These are phyloP conservation scores for Fonsecaea multimorphosa DNA, from an alignment of 2,329 filamentous ascomycete genomes.

Conservation along the genomic window DNA sequence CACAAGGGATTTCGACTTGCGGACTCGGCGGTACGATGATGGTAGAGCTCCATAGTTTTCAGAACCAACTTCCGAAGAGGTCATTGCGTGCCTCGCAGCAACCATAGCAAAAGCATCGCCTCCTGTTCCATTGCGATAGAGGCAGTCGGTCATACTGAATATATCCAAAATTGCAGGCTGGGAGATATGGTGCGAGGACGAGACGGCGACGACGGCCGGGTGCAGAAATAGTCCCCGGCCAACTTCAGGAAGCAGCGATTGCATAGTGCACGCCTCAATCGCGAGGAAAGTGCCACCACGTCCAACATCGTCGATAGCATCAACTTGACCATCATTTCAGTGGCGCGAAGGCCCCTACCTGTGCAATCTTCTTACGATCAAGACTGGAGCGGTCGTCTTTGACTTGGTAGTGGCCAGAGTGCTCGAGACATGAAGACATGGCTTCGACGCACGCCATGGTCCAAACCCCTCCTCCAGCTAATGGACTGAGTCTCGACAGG, in stretches of 20 bases:
- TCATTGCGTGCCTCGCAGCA: conserved; percentile 19
- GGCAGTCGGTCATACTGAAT: conserved; percentile 20
- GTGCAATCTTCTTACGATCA: neutral
- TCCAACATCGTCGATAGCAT: neutral
- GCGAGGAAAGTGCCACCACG: neutral
- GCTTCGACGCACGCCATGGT: neutral
- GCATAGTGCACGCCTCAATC: neutral
- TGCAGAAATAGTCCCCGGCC: conserved; percentile 1
- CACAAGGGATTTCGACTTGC: conserved; percentile 51
- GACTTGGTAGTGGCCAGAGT: neutral
- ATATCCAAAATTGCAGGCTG: conserved; percentile 29
- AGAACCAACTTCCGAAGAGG: conserved; percentile 30
- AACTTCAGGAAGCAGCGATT: conserved; percentile 8
- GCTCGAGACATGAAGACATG: neutral
- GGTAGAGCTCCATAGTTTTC: conserved; percentile 48
- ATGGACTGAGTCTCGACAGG: neutral
- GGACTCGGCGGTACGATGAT: conserved; percentile 55
- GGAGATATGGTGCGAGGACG: conserved; percentile 16
- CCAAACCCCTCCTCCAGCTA: neutral
- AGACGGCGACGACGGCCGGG: neutral
- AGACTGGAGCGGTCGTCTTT: neutral
- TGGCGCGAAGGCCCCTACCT: neutral
- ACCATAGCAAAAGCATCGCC: conserved; percentile 22
- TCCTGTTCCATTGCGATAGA: conserved; percentile 13
- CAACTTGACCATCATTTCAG: neutral